Base-by-base conservation (phyloP, 148 eudicot species). In the Chenopodium formosanum region DNA sequence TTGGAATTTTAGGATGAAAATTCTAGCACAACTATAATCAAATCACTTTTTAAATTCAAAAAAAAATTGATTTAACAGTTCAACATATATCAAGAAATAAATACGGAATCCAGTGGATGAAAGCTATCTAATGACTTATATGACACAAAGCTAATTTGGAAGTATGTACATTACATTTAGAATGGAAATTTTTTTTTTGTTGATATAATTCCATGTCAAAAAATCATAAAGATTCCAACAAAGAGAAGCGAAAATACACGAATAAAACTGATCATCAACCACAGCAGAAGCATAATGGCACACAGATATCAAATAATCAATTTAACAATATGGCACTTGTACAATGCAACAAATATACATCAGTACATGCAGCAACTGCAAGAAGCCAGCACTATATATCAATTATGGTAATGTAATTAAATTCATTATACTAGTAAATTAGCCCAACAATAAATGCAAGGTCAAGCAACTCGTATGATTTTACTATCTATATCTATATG, bases 401-500 rank as follows among this genome's bases (percentile, higher is more conserved):
- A 7, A 14, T 70, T 40, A 9, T 70, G 20, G 72, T 70, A 34
- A 32, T 70, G n/a, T 37, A 71, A 9, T 22, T n/a, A 14, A 71
- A 2, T 19, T n/a, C 44, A 44, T 71, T 52, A 40, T n/a, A 20
- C 2, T 34, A 71, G 74, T 71, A 40, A 8, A 16, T 4, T 37
- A 71, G 2, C 2, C 2, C 16, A 71, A 52, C 58, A 47, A 11
- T 74, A 48, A 48, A 27, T 52, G 63, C 62, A 74, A 27, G 13
- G 0, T 25, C 1, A 6, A 14, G 4, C 22, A 25, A 13, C 40
- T 74, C 9, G 4, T 50, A 74, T 27, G n/a, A 16, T 50, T 32
- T 9, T 23, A 46, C 25, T 25, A 74, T 74, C 40, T 74, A n/a
- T 88, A 85, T 85, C 40, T 74, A n/a, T 88, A 87, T 85, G 76